phyloP scores from a whole-genome alignment of 2,329 filamentous ascomycete genomes.

The Stachybotrys chartarum region DNA sequence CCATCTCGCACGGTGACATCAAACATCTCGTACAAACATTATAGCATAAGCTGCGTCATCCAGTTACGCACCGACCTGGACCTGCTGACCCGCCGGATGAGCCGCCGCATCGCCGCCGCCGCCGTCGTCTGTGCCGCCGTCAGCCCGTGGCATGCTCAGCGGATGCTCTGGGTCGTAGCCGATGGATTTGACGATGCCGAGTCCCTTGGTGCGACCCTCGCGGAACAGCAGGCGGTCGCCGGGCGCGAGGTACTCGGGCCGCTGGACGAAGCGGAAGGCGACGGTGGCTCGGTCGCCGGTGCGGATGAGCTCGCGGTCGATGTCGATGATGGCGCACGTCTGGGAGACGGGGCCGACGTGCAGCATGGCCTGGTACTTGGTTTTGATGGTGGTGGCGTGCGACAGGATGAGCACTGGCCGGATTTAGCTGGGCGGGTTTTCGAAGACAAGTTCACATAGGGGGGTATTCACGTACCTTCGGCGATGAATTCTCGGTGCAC shows the following conservation, averaged over 20 bases:
- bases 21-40: not conserved
- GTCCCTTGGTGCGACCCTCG: conserved; percentile 88
- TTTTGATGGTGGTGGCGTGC: conserved; percentile 95
- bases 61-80: conserved; percentile 14
- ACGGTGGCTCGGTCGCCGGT: conserved; percentile 92
- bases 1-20: not conserved
- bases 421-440: too few species aligned
- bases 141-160: conserved; percentile 17
- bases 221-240: conserved; percentile 89
- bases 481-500: conserved; percentile 72
- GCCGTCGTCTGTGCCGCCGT: conserved; percentile 1
- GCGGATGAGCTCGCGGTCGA: conserved; percentile 90
- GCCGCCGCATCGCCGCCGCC: conserved; percentile 1
- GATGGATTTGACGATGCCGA: conserved; percentile 88
- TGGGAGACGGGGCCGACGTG: conserved; percentile 93
- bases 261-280: conserved; percentile 88
- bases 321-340: conserved; percentile 95
- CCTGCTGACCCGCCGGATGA: conserved; percentile 7
- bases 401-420: conserved; percentile 76
- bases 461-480: conserved; percentile 46
- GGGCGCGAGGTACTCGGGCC: conserved; percentile 83
- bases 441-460: too few species aligned
- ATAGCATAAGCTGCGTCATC: not conserved
- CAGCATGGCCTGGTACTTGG: conserved; percentile 95
- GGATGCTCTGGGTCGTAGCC: conserved; percentile 69